Base-by-base conservation (phyloP, 495 filamentous ascomycete genomes). In the Wilcoxina mikolae region DNA sequence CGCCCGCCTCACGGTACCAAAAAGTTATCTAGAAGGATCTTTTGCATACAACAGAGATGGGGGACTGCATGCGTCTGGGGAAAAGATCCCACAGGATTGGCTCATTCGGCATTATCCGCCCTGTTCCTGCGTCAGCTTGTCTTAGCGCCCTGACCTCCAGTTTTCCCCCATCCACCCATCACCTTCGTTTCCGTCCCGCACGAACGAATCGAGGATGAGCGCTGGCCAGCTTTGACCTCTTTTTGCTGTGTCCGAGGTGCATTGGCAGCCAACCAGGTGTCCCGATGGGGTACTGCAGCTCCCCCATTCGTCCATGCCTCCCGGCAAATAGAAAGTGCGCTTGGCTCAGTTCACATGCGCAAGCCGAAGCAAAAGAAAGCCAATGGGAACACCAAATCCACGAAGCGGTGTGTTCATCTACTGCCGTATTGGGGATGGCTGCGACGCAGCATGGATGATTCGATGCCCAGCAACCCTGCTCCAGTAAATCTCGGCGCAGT, bases 141-240 rank as follows among this genome's bases (percentile, higher is more conserved):
- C 60, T 62, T 62, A 62, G 60, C 60, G 60, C 60, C 59, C 51
- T 58, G 60, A 58, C 60, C 60, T 55, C 58, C 56, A 42, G 33
- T 28, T 25, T 58, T 51, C 56, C 58, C 54, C 56, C 44, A 57
- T 33, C 44, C 42, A 55, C 56, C 56, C 58, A 56, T 53, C 58
- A 60, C 55, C 49, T 35, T 35, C 31, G 31, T 15, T 35, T n/a
- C n/a, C n/a, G n/a, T n/a, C n/a, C n/a, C n/a, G n/a, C n/a, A n/a
- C n/a, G n/a, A n/a, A n/a, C n/a, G n/a, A n/a, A n/a, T n/a, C n/a
- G n/a, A n/a, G n/a, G n/a, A n/a, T n/a, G n/a, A n/a, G n/a, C n/a
- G 5, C 31, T 35, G 31, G 15, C 9, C 39, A 43, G 39, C 39
- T 43, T 20, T 9, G 39, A 43, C 39, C 39, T 9, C 39, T 43